phyloP scores from a whole-genome alignment of 371 early-diverging fungal genomes.

The Capillidium rhysosporum region DNA sequence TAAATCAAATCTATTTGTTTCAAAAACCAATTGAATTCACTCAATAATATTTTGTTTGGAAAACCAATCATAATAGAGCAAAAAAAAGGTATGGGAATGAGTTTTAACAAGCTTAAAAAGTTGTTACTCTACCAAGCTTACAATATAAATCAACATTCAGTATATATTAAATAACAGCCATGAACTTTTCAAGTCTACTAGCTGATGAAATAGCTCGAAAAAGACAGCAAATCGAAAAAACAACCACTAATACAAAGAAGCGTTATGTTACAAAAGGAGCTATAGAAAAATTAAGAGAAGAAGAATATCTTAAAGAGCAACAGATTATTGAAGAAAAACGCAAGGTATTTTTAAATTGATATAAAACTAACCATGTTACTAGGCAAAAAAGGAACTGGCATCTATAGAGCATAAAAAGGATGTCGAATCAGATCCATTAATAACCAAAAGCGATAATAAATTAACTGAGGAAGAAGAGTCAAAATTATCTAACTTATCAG shows the following conservation, averaged over 20 bases:
- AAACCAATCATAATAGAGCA: too few species aligned
- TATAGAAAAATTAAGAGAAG: slow-evolving; percentile 42
- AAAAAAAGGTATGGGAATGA: too few species aligned
- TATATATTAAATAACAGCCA: too few species aligned
- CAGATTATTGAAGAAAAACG: slow-evolving; percentile 23
- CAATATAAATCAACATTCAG: too few species aligned
- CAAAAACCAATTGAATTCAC: too few species aligned
- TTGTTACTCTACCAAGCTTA: too few species aligned
- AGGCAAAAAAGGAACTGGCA: not conserved
- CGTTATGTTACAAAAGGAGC: slow-evolving; percentile 60
- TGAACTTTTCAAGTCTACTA: too few species aligned
- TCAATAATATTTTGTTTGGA: too few species aligned
- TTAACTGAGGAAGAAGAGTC: not conserved
- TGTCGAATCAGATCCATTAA: slow-evolving; percentile 4
- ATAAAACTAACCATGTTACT: not conserved
- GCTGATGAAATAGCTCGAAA: too few species aligned
- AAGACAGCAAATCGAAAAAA: not conserved
- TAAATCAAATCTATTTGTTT: too few species aligned
- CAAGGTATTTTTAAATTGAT: slow-evolving; percentile 17
- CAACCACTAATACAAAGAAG: slow-evolving; percentile 14
- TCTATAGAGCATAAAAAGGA: not conserved
- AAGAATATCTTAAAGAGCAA: slow-evolving; percentile 40
- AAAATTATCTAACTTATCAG: slow-evolving; percentile 25
- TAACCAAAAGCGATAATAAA: not conserved
- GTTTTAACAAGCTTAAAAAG: too few species aligned